Conservation (phyloP, 2,329 filamentous ascomycete species). For the Trichoderma koningii region DNA sequence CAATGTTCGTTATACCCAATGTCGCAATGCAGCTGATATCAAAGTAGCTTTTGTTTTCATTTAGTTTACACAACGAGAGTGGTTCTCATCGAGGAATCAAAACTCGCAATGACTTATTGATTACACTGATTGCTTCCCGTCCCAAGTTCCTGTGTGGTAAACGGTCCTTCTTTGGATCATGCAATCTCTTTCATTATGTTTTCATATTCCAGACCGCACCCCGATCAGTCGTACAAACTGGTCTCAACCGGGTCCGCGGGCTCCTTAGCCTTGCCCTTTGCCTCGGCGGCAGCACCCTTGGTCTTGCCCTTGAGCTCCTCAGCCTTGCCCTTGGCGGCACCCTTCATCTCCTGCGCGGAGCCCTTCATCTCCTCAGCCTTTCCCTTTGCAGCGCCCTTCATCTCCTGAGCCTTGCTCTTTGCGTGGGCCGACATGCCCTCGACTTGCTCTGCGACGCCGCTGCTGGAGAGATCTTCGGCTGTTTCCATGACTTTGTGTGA, state of each 20-base stretch:
- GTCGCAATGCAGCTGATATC: background rate
- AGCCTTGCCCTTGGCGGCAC: slow-evolving; percentile 44
- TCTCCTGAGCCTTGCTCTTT: slow-evolving; percentile 41
- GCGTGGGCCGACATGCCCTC: slow-evolving; percentile 39
- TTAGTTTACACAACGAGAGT: background rate
- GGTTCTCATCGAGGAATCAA: background rate
- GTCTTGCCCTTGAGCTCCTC: slow-evolving; percentile 47
- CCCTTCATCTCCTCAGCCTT: slow-evolving; percentile 43
- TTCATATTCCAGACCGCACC: background rate
- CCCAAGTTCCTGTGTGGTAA: background rate
- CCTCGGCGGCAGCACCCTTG: slow-evolving; percentile 44
- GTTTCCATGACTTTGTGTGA: slow-evolving; percentile 53
- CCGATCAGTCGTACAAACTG: slow-evolving; percentile 38
- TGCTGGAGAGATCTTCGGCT: slow-evolving; percentile 39
- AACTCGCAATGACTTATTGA: slow-evolving; percentile 8
- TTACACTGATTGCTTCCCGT: background rate
- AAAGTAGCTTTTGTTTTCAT: background rate
- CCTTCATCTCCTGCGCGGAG: slow-evolving; percentile 39
- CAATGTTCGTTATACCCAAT: background rate
- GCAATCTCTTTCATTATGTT: background rate
- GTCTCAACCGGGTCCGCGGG: slow-evolving; percentile 45
- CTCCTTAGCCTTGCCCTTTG: slow-evolving; percentile 50
- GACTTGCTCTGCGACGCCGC: slow-evolving; percentile 42
- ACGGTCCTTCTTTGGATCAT: background rate
- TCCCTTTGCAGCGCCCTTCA: slow-evolving; percentile 42